phyloP scores from a whole-genome alignment of 2,329 filamentous ascomycete species.

The Xylogone sp. region DNA sequence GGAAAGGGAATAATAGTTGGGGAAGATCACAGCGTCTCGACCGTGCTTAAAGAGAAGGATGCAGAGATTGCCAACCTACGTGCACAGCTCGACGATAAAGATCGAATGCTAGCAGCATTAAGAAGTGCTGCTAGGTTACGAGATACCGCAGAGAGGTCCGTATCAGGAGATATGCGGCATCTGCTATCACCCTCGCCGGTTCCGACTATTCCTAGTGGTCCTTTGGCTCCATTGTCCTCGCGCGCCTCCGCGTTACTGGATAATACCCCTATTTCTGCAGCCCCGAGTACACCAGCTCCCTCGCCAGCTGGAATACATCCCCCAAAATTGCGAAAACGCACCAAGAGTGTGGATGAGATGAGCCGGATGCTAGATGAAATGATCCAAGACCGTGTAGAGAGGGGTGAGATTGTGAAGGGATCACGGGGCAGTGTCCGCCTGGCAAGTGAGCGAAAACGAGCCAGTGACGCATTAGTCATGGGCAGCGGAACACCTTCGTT shows the following conservation, averaged over 20 bases:
- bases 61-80: slow-evolving; percentile 89
- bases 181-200: slow-evolving; percentile 9
- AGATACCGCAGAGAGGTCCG: slow-evolving; percentile 66
- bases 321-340: slow-evolving; percentile 18
- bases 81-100: slow-evolving; percentile 87
- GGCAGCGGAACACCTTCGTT: slow-evolving; percentile 6
- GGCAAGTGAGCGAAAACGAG: slow-evolving; percentile 38
- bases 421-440: slow-evolving; percentile 64
- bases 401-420: slow-evolving; percentile 65
- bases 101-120: slow-evolving; percentile 85
- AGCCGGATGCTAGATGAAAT: slow-evolving; percentile 92
- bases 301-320: slow-evolving; percentile 11
- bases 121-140: slow-evolving; percentile 81
- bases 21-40: slow-evolving; percentile 72
- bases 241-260: slow-evolving; percentile 22
- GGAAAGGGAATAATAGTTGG: slow-evolving; percentile 65
- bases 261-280: slow-evolving; percentile 14
- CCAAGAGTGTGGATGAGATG: slow-evolving; percentile 83
- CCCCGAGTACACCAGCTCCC: slow-evolving; percentile 11
- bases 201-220: slow-evolving; percentile 14
- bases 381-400: slow-evolving; percentile 85
- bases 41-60: slow-evolving; percentile 81
- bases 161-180: slow-evolving; percentile 12
- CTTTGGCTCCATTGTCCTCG: slow-evolving; percentile 25
- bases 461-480: not conserved